Evolutionary conservation across 805 yeast species (phyloP).

Genomic region (Candida maesae): DNA sequence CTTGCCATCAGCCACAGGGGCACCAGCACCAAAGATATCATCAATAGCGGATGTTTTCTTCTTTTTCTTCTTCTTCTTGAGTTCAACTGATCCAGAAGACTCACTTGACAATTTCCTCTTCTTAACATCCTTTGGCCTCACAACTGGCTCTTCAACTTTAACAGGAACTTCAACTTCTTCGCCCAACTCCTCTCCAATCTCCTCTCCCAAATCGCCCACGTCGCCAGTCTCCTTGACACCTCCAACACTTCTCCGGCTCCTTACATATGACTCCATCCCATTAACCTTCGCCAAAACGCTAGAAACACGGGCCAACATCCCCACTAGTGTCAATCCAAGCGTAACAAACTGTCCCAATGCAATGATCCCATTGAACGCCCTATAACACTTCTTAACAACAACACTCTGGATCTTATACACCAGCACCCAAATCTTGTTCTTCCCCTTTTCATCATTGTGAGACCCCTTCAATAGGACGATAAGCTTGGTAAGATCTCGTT

Average conservation of each 20-base stretch:
- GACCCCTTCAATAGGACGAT: slow-evolving; percentile 31
- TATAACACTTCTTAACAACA: slow-evolving; percentile 46
- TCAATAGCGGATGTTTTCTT: slow-evolving; percentile 5
- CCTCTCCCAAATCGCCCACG: no score
- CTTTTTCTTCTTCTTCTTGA: slow-evolving; percentile 8
- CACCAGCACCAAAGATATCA: slow-evolving; percentile 7
- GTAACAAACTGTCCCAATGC: slow-evolving; percentile 75
- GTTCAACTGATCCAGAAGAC: neutral
- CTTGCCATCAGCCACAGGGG: slow-evolving; percentile 1
- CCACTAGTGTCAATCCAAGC: slow-evolving; percentile 68
- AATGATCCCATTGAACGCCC: slow-evolving; percentile 61
- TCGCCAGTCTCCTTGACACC: neutral
- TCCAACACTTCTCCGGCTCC: neutral
- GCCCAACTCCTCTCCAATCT: slow-evolving; percentile 31
- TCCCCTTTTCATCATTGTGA: slow-evolving; percentile 6
- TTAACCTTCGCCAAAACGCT: slow-evolving; percentile 14
- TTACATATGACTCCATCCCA: slow-evolving; percentile 8
- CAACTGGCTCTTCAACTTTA: neutral
- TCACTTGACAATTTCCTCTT: neutral
- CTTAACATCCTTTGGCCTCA: slow-evolving; percentile 1
- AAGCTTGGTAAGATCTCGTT: slow-evolving; percentile 47
- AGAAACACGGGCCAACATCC: slow-evolving; percentile 45
- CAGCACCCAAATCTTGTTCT: slow-evolving; percentile 9
- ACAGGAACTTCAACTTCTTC: slow-evolving; percentile 16
- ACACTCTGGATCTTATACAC: slow-evolving; percentile 32